Percentiles rank a stretch among this genome's conserved stretches.
phyloP scores from a whole-genome alignment of 2,329 filamentous ascomycete genomes.

The Penicillium sp. region DNA sequence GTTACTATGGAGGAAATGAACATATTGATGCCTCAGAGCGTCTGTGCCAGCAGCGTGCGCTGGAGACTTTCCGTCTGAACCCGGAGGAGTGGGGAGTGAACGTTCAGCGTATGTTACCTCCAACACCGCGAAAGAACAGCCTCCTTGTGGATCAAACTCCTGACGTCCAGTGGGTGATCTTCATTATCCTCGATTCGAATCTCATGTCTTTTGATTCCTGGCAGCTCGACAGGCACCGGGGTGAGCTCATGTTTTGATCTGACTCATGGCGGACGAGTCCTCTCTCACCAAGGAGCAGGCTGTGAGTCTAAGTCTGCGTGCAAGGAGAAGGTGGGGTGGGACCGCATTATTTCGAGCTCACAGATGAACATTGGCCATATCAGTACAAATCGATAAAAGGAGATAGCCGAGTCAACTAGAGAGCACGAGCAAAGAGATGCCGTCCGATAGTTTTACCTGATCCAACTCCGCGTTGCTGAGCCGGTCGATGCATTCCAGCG shows the following conservation, averaged over 20 bases:
- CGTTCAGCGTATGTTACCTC: too few relatives aligned
- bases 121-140: background rate
- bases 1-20: too few relatives aligned
- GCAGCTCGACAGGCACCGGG: too few relatives aligned
- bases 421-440: background rate
- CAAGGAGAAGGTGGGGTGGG: background rate
- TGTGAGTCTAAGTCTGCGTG: slow-evolving; percentile 1
- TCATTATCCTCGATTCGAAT: background rate
- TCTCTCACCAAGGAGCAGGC: background rate
- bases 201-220: background rate
- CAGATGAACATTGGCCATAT: background rate
- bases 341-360: background rate
- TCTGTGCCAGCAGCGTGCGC: too few relatives aligned
- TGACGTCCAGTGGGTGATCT: background rate
- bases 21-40: too few relatives aligned
- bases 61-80: too few relatives aligned
- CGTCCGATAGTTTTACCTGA: background rate
- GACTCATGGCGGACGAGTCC: too few relatives aligned
- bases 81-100: too few relatives aligned
- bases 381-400: background rate
- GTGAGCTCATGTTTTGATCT: too few relatives aligned
- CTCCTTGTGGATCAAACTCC: too few relatives aligned
- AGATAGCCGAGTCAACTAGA: background rate
- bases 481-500: background rate
- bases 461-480: slow-evolving; percentile 1